These are phyloP conservation scores for Quercus aquifolioides DNA, from an alignment of 306 rosid species.

Conservation along the genomic window DNA sequence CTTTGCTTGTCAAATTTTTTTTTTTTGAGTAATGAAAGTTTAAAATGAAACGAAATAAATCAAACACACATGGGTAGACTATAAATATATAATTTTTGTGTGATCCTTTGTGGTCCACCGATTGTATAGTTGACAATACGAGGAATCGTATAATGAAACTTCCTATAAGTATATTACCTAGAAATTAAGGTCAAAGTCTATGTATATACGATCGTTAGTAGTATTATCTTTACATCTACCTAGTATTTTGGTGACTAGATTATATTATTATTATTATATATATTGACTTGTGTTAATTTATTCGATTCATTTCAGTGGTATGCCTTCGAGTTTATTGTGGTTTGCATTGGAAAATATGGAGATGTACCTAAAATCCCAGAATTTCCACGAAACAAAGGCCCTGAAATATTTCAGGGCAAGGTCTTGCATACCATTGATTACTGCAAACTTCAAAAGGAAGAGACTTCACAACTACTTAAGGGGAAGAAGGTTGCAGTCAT, in stretches of 20 bases:
- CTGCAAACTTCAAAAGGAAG: slow-evolving; percentile 63
- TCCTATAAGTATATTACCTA: not conserved
- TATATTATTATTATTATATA: too few relatives aligned
- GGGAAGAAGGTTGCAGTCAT: slow-evolving; percentile 66
- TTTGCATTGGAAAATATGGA: slow-evolving; percentile 72
- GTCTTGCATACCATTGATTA: slow-evolving; percentile 64
- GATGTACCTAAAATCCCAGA: slow-evolving; percentile 48
- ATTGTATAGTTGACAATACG: not conserved
- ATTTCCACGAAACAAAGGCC: slow-evolving; percentile 47
- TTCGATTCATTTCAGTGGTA: slow-evolving; percentile 48
- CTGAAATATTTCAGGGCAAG: slow-evolving; percentile 57
- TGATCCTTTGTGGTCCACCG: too few relatives aligned
- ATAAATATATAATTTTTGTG: too few relatives aligned
- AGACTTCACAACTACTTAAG: slow-evolving; percentile 48
- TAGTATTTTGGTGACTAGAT: not conserved
- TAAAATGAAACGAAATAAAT: too few relatives aligned
- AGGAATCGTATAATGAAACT: not conserved
- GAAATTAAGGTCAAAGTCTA: not conserved
- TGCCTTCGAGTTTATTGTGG: slow-evolving; percentile 60
- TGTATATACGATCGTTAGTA: not conserved
- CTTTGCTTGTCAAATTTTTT: too few relatives aligned
- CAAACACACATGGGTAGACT: too few relatives aligned
- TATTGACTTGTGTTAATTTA: not conserved
- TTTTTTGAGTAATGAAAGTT: too few relatives aligned
- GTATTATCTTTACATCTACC: not conserved